A percentile compares a stretch with the other conserved stretches of the same genome.
Evolutionary conservation across 805 yeast genomes (phyloP).

Genomic region (Barnettozyma pratensis): DNA sequence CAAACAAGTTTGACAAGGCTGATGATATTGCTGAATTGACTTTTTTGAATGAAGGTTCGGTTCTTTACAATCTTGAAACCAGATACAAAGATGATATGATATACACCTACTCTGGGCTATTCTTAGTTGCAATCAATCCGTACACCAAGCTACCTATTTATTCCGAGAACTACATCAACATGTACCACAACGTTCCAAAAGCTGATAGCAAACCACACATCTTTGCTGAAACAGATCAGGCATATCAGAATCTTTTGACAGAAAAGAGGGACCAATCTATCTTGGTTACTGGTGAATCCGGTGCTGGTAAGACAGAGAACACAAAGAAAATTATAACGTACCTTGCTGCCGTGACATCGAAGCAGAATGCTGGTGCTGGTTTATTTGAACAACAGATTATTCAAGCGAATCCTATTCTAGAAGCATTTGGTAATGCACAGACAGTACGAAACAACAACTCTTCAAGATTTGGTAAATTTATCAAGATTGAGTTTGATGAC

Average conservation of each 20-base stretch:
- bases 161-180: slow-evolving; percentile 47
- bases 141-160: slow-evolving; percentile 73
- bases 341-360: slow-evolving; percentile 67
- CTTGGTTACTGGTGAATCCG: slow-evolving; percentile 97
- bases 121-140: slow-evolving; percentile 93
- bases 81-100: slow-evolving; percentile 77
- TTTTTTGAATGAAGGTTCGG: slow-evolving; percentile 90
- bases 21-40: slow-evolving; percentile 96
- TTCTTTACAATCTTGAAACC: slow-evolving; percentile 73
- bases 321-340: slow-evolving; percentile 94
- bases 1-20: slow-evolving; percentile 83
- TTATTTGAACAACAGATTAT: slow-evolving; percentile 79
- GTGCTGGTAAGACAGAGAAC: slow-evolving; percentile 98
- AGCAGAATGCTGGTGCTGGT: slow-evolving; percentile 17
- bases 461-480: slow-evolving; percentile 94
- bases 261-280: slow-evolving; percentile 80
- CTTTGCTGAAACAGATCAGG: slow-evolving; percentile 83
- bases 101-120: slow-evolving; percentile 92
- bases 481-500: slow-evolving; percentile 70
- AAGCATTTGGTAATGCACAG: slow-evolving; percentile 95
- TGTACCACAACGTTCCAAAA: slow-evolving; percentile 45
- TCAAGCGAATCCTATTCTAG: slow-evolving; percentile 93
- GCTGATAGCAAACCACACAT: slow-evolving; percentile 75
- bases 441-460: slow-evolving; percentile 92
- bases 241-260: slow-evolving; percentile 67